Evolutionary conservation across 768 basidiomycete genomes (phyloP), one percentile per base, ranked within the genome.

Genomic region (Mycena leptocephala): DNA sequence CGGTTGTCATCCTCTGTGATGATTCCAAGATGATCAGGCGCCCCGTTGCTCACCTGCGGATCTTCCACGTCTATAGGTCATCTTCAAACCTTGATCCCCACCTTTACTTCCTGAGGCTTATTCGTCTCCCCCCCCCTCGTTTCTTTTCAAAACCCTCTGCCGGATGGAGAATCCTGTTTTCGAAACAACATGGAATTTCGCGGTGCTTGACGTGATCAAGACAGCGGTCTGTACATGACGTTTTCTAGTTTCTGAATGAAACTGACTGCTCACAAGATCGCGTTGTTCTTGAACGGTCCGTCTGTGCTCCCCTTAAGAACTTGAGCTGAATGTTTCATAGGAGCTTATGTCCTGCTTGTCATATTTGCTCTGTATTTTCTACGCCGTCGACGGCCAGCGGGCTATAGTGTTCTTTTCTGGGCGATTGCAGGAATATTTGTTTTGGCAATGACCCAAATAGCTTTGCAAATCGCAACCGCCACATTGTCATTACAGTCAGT

Each of bases 201-300:
- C 26, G 18, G 61, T 62, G 3, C 61, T 30, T 9, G 33, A 62
- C 26, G 9, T 62, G 4, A 62, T 62, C 61, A 39, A 37, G n/a
- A 62, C 61, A 5, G 39, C 61, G 35, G 61, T 62, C 6, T 16
- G 61, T 35, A 13, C 33, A 11, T n/a, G 61, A 20, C 20, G n/a
- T 10, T 24, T 24, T 20, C 11, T 33, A 37, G 35, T n/a, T 14
- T 37, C 35, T 3, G 58, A 7, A 6, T 18, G 13, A n/a, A 4
- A 4, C 28, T 33, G 35, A 20, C 20, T 9, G 22, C 20, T 32
- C 7, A 59, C 33, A 67, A 67, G 65, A 55, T 67, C 11, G 51
- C 65, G 22, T 37, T 67, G 33, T 67, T 37, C 53, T 55, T 67
- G 46, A 53, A 67, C 32, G 65, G 65, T 39, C 20, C 26, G n/a